Evolutionary conservation across 2,329 filamentous ascomycete species (phyloP), one percentile per base, ranked within the genome.

Genomic region (Diaporthe sp.): DNA sequence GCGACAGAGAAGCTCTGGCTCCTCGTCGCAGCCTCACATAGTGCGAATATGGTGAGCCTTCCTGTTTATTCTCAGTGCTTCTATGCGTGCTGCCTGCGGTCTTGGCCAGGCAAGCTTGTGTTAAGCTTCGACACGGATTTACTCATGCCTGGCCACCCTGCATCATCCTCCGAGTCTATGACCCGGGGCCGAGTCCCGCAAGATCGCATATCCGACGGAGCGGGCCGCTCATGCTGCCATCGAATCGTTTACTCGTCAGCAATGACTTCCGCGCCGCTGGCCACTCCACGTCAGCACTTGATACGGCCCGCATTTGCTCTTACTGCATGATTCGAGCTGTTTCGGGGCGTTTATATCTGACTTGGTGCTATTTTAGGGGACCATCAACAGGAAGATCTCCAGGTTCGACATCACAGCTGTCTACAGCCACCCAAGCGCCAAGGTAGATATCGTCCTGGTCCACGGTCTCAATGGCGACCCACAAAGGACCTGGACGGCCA

Each of bases 381-480:
- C 86, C 75, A 85, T 87, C 78, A 88, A 88, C 80, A 86, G 84
- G 77, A 84, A 87, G 73, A 87, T 89, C 75, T 85, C 84, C 72
- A 89, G 90, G 28, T 91, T 88, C 82, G 91, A 92, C 81, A 85
- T 89, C 71, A 92, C 90, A 1, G 86, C 88, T 65, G 89, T 92
- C 67, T 92, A 90, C 81, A 87, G 86, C 0, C 89, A 92, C 74
- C 89, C 90, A 10, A 85, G 90, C 74, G 91, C 91, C 71, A 87
- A 87, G 75, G 90, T 89, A 79, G 90, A 92, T 79, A 90, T 95
- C 57, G 89, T 95, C 37, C 89, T 95, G 76, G 91, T 95, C 42
- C 93, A 95, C 79, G 93, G 93, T 49, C 88, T 91, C 74, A 94
- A 94, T 81, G 93, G 93, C 44, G 84, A 91, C 34, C 92, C 93